phyloP scores from a whole-genome alignment of 192 early-diverging fungal genomes.

The Umbelopsis vinacea region DNA sequence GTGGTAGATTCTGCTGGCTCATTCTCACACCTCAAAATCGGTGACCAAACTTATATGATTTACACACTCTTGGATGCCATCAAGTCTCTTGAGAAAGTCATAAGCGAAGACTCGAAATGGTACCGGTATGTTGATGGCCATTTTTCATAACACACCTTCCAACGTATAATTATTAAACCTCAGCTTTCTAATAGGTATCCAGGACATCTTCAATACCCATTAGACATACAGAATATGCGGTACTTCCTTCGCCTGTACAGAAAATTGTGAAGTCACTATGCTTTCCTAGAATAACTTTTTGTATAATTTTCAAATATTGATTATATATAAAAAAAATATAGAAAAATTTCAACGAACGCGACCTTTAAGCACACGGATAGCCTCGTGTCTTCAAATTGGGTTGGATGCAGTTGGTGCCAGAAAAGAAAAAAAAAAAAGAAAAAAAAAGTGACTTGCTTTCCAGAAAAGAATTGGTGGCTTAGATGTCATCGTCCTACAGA shows the following conservation, averaged over 20 bases:
- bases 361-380: background rate
- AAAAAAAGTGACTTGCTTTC: slow-evolving; percentile 17
- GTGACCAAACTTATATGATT: slow-evolving; percentile 82
- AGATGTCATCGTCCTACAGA: background rate
- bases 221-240: slow-evolving; percentile 89
- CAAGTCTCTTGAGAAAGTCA: slow-evolving; percentile 64
- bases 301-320: too few relatives aligned
- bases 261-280: slow-evolving; percentile 40
- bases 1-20: slow-evolving; percentile 92
- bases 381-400: too few relatives aligned
- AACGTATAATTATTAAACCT: background rate
- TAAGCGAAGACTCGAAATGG: slow-evolving; percentile 74
- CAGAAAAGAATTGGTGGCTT: background rate
- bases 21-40: slow-evolving; percentile 85
- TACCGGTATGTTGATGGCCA: slow-evolving; percentile 55
- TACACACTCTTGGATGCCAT: slow-evolving; percentile 88
- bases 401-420: too few relatives aligned
- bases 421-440: background rate
- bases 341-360: slow-evolving; percentile 14
- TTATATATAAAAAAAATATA: slow-evolving; percentile 33
- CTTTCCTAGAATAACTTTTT: too few relatives aligned
- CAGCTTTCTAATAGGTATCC: slow-evolving; percentile 40
- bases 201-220: slow-evolving; percentile 71
- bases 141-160: background rate
- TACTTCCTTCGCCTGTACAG: slow-evolving; percentile 87